Conservation (phyloP, 2,329 filamentous ascomycete species). For the Blastomyces gilchristii region DNA sequence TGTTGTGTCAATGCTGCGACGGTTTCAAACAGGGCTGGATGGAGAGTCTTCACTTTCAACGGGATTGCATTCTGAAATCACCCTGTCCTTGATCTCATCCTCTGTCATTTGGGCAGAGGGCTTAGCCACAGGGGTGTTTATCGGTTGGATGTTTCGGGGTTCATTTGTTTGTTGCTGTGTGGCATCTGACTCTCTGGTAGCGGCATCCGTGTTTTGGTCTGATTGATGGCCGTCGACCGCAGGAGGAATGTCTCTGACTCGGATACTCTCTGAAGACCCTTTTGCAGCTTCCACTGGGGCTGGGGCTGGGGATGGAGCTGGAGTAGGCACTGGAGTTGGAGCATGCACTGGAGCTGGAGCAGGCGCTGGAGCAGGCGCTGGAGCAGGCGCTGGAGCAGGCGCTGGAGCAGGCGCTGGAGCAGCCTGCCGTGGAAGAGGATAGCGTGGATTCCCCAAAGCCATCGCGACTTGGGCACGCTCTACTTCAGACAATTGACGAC, state of each 20-base stretch:
- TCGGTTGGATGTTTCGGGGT: neutral
- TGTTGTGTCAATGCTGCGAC: neutral
- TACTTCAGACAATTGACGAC: neutral
- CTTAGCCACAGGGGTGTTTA: too few species aligned
- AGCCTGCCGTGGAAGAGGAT: neutral
- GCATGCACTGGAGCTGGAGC: neutral
- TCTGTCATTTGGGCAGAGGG: too few species aligned
- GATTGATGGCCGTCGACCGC: neutral
- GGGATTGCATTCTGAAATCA: neutral
- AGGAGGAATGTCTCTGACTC: neutral
- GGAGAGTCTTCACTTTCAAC: neutral
- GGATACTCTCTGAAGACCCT: neutral
- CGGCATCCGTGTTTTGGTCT: neutral
- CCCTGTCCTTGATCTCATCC: neutral
- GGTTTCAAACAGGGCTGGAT: neutral
- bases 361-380: too few species aligned
- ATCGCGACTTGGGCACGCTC: neutral
- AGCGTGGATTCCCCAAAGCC: neutral
- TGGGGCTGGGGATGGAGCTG: neutral
- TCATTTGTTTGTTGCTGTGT: neutral
- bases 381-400: neutral
- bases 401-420: too few species aligned
- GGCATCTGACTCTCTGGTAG: neutral
- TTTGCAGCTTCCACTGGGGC: neutral
- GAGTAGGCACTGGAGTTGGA: neutral